These are phyloP conservation scores for Globisporangium cystogenes DNA, from an alignment of 352 stramenopile genomes.

Conservation along the genomic window DNA sequence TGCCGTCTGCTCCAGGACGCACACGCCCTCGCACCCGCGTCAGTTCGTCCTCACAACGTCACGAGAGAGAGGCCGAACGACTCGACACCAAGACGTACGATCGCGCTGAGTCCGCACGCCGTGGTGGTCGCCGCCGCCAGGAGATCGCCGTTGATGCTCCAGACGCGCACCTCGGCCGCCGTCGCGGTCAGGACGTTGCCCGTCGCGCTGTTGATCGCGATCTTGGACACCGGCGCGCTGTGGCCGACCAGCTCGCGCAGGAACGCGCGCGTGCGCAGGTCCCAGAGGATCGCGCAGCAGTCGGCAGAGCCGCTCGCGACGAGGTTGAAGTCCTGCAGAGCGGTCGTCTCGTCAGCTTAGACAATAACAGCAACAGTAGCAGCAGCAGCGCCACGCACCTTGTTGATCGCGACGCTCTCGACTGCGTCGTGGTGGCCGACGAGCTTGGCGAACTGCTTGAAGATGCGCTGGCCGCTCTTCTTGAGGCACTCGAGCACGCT, in stretches of 20 bases:
- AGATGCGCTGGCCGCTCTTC: slow-evolving; percentile 42
- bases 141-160: slow-evolving; percentile 79
- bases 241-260: slow-evolving; percentile 61
- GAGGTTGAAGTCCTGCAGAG: slow-evolving; percentile 49
- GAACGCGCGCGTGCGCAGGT: slow-evolving; percentile 50
- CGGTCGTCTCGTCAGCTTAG: not conserved
- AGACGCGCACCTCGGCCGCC: slow-evolving; percentile 45
- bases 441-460: slow-evolving; percentile 64
- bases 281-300: slow-evolving; percentile 59
- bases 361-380: not conserved
- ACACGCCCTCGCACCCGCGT: too few species aligned
- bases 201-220: slow-evolving; percentile 65
- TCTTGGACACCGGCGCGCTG: slow-evolving; percentile 31
- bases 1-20: slow-evolving; percentile 25
- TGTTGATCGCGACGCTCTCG: slow-evolving; percentile 59
- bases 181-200: slow-evolving; percentile 59
- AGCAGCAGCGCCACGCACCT: slow-evolving; percentile 16
- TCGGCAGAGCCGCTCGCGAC: slow-evolving; percentile 57
- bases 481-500: slow-evolving; percentile 73
- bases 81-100: slow-evolving; percentile 39
- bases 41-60: not conserved
- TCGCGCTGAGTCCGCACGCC: slow-evolving; percentile 35
- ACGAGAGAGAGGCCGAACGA: not conserved
- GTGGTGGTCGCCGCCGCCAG: slow-evolving; percentile 39
- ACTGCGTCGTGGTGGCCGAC: slow-evolving; percentile 63